phyloP scores from a whole-genome alignment of 106 monocot genomes.

The Ottelia alismoides region DNA sequence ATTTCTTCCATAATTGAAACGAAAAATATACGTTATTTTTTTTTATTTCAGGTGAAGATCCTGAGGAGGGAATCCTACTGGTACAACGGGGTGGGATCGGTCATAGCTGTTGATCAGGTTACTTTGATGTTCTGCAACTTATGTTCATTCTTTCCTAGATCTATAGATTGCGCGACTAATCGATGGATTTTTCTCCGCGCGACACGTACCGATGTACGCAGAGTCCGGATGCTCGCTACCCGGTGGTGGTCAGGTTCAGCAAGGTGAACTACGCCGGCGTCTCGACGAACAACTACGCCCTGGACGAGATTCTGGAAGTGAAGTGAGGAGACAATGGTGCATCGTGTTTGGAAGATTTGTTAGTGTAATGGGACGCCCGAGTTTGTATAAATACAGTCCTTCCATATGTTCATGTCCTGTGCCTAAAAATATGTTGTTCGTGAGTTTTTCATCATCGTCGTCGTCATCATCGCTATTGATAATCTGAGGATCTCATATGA shows the following conservation, averaged over 20 bases:
- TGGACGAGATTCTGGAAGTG: constrained; percentile 33
- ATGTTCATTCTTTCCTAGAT: not conserved
- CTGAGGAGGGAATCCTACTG: constrained; percentile 28
- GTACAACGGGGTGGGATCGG: constrained; percentile 23
- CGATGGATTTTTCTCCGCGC: not conserved
- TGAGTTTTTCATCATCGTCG: too few species aligned
- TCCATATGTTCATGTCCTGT: too few species aligned
- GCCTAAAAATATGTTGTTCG: too few species aligned
- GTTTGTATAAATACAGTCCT: too few species aligned
- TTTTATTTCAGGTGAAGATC: constrained; percentile 28
- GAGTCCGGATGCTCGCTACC: constrained; percentile 32
- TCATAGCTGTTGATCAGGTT: constrained; percentile 37
- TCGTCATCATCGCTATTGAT: too few species aligned
- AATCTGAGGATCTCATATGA: too few species aligned
- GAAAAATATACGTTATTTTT: too few species aligned
- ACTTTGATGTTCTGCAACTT: too few species aligned
- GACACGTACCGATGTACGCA: not conserved
- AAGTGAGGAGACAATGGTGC: too few species aligned
- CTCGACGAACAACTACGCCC: constrained; percentile 41
- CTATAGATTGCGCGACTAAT: not conserved
- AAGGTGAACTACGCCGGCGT: constrained; percentile 36
- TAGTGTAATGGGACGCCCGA: too few species aligned
- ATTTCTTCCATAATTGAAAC: too few species aligned
- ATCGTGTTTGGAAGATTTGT: too few species aligned
- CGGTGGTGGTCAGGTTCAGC: constrained; percentile 32